Conservation (phyloP, 179 eudicot species). For the Corrigiola litoralis region DNA sequence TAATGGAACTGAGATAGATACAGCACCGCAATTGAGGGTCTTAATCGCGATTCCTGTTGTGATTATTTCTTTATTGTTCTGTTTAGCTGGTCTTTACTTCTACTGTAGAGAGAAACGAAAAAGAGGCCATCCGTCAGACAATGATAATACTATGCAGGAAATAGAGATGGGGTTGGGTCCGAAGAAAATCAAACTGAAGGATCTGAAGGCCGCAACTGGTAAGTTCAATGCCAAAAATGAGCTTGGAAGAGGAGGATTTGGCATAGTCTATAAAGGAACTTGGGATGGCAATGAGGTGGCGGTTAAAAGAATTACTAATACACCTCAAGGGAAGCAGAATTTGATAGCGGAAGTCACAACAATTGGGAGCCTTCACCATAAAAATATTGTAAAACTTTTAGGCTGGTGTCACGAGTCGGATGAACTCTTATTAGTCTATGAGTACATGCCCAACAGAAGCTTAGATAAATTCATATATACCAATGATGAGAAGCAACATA, state of each 20-base stretch:
- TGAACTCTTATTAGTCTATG: conserved; percentile 46
- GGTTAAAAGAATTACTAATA: conserved; percentile 40
- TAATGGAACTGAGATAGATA: conserved; percentile 7
- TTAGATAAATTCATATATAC: conserved; percentile 39
- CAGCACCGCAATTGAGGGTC: background rate
- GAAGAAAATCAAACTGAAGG: conserved; percentile 28
- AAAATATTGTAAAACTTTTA: conserved; percentile 42
- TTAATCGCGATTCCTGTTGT: conserved; percentile 4
- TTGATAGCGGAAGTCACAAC: conserved; percentile 51
- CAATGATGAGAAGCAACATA: background rate
- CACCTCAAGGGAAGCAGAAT: conserved; percentile 46
- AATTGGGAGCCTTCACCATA: conserved; percentile 58
- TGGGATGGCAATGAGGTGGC: conserved; percentile 39
- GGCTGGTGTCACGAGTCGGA: conserved; percentile 50
- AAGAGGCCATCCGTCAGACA: background rate
- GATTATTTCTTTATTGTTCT: background rate
- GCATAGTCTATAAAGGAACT: conserved; percentile 47
- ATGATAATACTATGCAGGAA: conserved; percentile 6
- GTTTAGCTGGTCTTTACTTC: conserved; percentile 9
- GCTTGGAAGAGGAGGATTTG: conserved; percentile 55
- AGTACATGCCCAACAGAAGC: conserved; percentile 57
- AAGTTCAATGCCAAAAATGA: conserved; percentile 32
- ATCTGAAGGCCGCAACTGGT: conserved; percentile 31
- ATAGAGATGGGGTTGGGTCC: conserved; percentile 28
- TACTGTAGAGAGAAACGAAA: conserved; percentile 17